Evolutionary conservation across 2,329 filamentous ascomycete species (phyloP), one percentile per base, ranked within the genome.

Genomic region (Orbilia blumenaviensis): DNA sequence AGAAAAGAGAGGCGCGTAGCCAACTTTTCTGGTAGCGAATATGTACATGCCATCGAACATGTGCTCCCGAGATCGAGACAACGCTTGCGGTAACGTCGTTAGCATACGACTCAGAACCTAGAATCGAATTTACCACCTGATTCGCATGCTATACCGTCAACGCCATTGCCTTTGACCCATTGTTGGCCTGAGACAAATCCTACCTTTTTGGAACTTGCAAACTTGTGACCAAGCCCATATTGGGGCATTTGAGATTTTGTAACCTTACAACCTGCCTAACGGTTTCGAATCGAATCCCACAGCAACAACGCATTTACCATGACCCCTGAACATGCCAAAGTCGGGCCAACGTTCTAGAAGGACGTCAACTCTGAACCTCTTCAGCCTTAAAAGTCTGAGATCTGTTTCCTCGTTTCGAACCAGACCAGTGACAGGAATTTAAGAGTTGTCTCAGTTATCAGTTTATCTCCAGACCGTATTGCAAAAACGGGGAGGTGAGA

Each of bases 101-200:
- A n/a, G 16, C 61, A 64, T 64, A 41, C 61, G 44, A 50, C 25
- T 52, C 44, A 52, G n/a, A 32, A 52, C 61, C 32, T 38, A 50
- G 29, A 46, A 60, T 46, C 6, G 7, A 12, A 2, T 12, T 23
- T 29, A 18, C 58, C 16, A 41, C 36, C 23, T 56, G 36, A 66
- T 38, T 41, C 36, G 29, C 46, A 18, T 58, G 10, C n/a, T 16
- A n/a, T 14, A 38, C 18, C 46, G 32, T 52, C 61, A 41, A 21
- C 36, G 27, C 21, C 8, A 18, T 34, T 34, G 25, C 23, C 38
- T 21, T 32, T 21, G 9, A 32, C 29, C n/a, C n/a, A 21, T 27
- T 21, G 27, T 61, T 36, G 10, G 48, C 32, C 7, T 66, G 62
- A 66, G 62, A 66, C 62, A 66, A 66, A 66, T 66, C 29, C 62